A percentile compares a stretch with the other conserved stretches of the same genome.
phyloP scores from a whole-genome alignment of 164 flowering plant species.

The Buxus sempervirens region DNA sequence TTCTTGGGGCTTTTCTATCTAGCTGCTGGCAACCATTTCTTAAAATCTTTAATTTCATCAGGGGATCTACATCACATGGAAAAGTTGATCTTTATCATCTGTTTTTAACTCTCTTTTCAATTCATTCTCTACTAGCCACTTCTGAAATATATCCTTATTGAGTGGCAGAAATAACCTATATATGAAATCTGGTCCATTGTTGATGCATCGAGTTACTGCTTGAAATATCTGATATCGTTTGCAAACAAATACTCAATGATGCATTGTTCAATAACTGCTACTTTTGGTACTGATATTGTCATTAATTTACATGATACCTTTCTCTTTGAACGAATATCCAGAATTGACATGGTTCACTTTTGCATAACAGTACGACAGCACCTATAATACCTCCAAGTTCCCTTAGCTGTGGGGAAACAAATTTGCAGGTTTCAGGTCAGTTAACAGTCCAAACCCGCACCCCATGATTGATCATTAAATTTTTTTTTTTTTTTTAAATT shows the following conservation, averaged over 20 bases:
- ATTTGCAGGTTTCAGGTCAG: constrained; percentile 72
- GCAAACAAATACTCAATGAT: neutral
- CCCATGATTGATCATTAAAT: neutral
- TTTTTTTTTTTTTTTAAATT: neutral
- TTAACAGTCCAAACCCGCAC: neutral
- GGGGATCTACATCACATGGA: too few species aligned
- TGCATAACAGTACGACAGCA: constrained; percentile 76
- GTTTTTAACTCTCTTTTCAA: neutral
- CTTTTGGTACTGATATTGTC: neutral
- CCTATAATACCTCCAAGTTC: constrained; percentile 78
- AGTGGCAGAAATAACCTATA: neutral
- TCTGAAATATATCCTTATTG: neutral
- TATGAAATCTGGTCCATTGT: neutral
- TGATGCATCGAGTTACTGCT: neutral
- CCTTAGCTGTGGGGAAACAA: constrained; percentile 67
- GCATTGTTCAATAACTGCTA: too few species aligned
- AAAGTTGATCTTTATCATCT: neutral
- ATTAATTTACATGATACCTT: neutral
- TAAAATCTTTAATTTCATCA: too few species aligned
- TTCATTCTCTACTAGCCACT: neutral
- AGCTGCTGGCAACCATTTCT: too few species aligned
- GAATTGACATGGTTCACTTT: constrained; percentile 5
- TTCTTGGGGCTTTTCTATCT: neutral
- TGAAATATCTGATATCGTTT: neutral
- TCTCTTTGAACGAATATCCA: neutral